These are phyloP conservation scores for Zhuliangozyma blackwelliae DNA, from an alignment of 1,139 yeast genomes.

Conservation along the genomic window DNA sequence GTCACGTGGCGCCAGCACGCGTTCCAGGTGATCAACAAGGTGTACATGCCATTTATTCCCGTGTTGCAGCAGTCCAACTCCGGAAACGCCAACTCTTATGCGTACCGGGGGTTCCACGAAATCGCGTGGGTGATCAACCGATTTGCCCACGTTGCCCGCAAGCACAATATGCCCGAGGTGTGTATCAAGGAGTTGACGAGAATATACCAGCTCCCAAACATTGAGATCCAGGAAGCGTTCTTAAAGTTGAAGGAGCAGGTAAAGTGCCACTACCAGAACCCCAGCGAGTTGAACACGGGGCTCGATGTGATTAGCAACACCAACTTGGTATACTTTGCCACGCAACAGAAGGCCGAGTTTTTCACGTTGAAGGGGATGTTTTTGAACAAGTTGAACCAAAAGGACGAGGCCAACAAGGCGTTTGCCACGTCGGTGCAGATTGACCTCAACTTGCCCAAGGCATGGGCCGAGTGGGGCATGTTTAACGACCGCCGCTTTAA, in stretches of 20 bases:
- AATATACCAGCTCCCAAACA: conserved; percentile 93
- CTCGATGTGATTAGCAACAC: conserved; percentile 96
- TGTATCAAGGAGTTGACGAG: conserved; percentile 90
- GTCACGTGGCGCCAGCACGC: conserved; percentile 99
- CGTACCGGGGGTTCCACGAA: conserved; percentile 96
- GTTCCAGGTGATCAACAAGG: conserved; percentile 92
- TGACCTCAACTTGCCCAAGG: conserved; percentile 89
- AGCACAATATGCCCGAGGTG: conserved; percentile 95
- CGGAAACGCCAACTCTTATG: conserved; percentile 82
- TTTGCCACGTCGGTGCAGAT: conserved; percentile 97
- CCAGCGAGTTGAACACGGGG: conserved; percentile 85
- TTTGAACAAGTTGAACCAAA: conserved; percentile 80
- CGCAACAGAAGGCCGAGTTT: conserved; percentile 97
- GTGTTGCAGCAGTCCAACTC: conserved; percentile 73
- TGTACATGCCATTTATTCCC: conserved; percentile 89
- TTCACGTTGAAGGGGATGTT: conserved; percentile 98
- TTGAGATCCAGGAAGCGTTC: conserved; percentile 97
- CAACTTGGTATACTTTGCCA: conserved; percentile 89
- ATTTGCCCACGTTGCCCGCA: conserved; percentile 97
- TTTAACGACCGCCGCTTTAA: conserved; percentile 87
- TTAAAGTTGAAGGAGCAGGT: conserved; percentile 95
- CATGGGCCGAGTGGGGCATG: conserved; percentile 99
- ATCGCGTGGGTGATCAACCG: conserved; percentile 98
- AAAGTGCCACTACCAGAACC: conserved; percentile 90
- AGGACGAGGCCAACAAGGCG: conserved; percentile 95